A percentile compares a stretch with the other conserved stretches of the same genome.
Evolutionary conservation across 23 red algal species (phyloP).

Genomic region (Gracilaria gracilis): DNA sequence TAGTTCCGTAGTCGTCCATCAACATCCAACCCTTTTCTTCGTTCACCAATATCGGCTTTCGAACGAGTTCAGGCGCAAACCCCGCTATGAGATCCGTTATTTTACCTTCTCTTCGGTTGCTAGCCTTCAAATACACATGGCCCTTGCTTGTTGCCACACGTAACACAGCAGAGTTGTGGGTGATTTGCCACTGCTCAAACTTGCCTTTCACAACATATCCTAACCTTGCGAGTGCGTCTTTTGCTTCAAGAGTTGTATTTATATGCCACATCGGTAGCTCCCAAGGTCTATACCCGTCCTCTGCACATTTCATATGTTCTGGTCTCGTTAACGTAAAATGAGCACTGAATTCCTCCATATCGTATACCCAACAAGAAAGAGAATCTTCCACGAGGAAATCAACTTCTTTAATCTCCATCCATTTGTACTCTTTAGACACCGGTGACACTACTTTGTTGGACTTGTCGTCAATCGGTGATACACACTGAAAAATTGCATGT

Average conservation of each 20-base stretch:
- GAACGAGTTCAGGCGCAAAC: neutral
- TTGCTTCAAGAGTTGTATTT: neutral
- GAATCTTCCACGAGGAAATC: neutral
- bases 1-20: neutral
- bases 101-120: neutral
- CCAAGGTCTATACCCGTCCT: neutral
- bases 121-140: slow-evolving; percentile 2
- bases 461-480: slow-evolving; percentile 2
- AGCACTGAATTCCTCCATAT: neutral
- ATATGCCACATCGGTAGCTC: neutral
- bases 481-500: neutral
- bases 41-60: slow-evolving; percentile 5
- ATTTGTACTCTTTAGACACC: neutral
- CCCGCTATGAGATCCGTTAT: neutral
- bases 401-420: neutral
- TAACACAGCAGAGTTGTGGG: slow-evolving; percentile 1
- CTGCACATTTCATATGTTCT: neutral
- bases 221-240: neutral
- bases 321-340: neutral
- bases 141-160: slow-evolving; percentile 3
- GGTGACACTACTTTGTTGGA: neutral
- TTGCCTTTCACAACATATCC: neutral
- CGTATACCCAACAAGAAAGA: neutral
- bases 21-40: slow-evolving; percentile 34
- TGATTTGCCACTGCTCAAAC: slow-evolving; percentile 5